These are phyloP conservation scores for Bryopsis sp. DNA, from an alignment of 139 green algal genomes.

Conservation along the genomic window DNA sequence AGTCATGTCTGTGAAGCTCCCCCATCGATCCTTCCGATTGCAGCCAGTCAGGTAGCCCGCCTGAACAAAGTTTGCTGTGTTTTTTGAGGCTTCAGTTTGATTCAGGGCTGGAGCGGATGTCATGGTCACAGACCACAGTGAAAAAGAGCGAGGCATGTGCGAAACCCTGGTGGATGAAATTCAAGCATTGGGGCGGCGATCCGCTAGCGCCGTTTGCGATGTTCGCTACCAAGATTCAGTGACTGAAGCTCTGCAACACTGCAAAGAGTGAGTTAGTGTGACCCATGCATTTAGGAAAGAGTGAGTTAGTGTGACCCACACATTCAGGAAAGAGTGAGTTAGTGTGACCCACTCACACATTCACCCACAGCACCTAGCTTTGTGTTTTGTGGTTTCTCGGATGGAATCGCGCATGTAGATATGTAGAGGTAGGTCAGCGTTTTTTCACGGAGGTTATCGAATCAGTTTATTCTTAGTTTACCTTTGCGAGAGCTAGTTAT, in stretches of 20 bases:
- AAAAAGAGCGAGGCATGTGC: not conserved
- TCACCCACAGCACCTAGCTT: no score
- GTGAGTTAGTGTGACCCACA: slow-evolving; percentile 19
- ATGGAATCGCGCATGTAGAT: no score
- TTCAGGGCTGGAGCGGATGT: slow-evolving; percentile 24
- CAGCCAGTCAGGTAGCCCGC: no score
- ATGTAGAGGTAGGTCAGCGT: no score
- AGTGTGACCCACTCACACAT: no score
- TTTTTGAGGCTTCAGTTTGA: not conserved
- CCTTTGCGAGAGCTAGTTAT: no score
- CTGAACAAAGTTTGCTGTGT: slow-evolving; percentile 1
- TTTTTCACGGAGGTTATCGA: no score
- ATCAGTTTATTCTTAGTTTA: no score
- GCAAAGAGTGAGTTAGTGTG: slow-evolving; percentile 19
- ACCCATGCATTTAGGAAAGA: no score
- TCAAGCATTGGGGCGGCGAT: not conserved
- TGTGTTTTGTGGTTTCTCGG: no score
- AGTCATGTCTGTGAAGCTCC: no score
- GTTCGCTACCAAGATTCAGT: slow-evolving; percentile 18
- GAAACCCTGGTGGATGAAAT: not conserved
- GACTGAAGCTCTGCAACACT: slow-evolving; percentile 14
- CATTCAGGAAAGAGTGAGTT: slow-evolving; percentile 22
- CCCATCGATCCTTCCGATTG: no score
- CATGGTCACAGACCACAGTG: slow-evolving; percentile 17
- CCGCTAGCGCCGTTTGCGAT: slow-evolving; percentile 13